Base-by-base conservation (phyloP, 305 asterid species). In the Ajuga reptans region DNA sequence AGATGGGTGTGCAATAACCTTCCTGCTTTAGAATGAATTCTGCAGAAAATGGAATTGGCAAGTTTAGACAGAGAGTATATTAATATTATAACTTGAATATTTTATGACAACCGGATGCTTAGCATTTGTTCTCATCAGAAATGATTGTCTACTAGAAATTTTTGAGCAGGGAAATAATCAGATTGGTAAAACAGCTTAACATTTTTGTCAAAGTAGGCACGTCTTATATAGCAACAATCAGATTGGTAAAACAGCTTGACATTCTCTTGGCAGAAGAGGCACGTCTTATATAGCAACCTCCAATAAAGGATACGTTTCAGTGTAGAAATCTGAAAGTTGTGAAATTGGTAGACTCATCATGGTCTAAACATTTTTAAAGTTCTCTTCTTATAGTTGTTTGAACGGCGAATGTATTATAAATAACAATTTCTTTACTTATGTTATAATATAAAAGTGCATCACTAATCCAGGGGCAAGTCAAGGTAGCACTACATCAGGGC, bases 381-480 rank as follows among this genome's bases (percentile, higher is more conserved):
- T 11, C 17, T 8, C 24, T 21, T 41, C 37, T 14, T 36, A 4
- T 41, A 5, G 36, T 41, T 39, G 17, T 9, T 9, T 16, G 3
- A 47, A 29, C 43, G 17, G 12, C 55, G 8, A 50, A 6, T 63
- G 0, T 0, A 43, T 43, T 39, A 39, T 39, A 39, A 34, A 9
- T 41, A 41, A 2, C 41, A 39, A 8, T 52, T 42, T 52, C 49
- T 54, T 63, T 37, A 14, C 15, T 43, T n/a, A 31, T 64, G 46
- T 76, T 60, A 68, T 55, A 29, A 55, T 21, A 21, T 66, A 27
- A 52, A 46, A 39, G 72, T 69, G 31, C 62, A 29, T 49, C 62
- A 12, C 72, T 21, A 21, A 21, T 81, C 75, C 86, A 93, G 99
- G 97, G 64, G 69, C 89, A 72, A 83, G 86, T 77, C 99, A 89